These are phyloP conservation scores for Plicaturopsis crispa DNA, from an alignment of 768 basidiomycete genomes.

Conservation along the genomic window DNA sequence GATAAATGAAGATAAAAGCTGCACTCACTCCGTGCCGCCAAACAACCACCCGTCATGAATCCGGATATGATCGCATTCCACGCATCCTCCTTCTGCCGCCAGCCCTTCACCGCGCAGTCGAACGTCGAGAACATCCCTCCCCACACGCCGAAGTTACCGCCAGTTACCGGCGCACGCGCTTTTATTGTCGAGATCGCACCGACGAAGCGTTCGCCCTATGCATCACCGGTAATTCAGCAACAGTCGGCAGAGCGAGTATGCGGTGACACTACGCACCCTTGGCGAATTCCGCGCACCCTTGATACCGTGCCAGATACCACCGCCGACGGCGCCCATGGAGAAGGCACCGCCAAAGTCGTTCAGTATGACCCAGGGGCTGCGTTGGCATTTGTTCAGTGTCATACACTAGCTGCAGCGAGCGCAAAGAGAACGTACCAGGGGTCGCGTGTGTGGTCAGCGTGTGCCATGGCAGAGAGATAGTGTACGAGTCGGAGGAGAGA, in stretches of 20 bases:
- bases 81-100: constrained; percentile 94
- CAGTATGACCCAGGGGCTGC: constrained; percentile 95
- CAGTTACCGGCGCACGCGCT: constrained; percentile 95
- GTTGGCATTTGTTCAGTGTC: not conserved
- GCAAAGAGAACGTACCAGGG: constrained; percentile 59
- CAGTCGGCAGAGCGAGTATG: constrained; percentile 1
- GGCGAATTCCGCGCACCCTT: constrained; percentile 98
- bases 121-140: constrained; percentile 99
- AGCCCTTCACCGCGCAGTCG: constrained; percentile 96
- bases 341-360: constrained; percentile 98
- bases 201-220: constrained; percentile 85
- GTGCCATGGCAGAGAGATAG: constrained; percentile 49
- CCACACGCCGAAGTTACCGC: constrained; percentile 95
- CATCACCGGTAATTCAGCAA: constrained; percentile 2
- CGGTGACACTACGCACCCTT: constrained; percentile 46
- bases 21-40: constrained; percentile 85
- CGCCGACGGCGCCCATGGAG: constrained; percentile 96
- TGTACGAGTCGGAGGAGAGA: constrained; percentile 7
- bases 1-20: constrained; percentile 2
- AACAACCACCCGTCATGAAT: constrained; percentile 95
- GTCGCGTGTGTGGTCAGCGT: constrained; percentile 90
- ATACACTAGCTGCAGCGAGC: not conserved
- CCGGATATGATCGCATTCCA: constrained; percentile 99
- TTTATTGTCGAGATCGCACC: constrained; percentile 96
- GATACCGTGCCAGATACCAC: constrained; percentile 97